Base-by-base conservation (phyloP, 2,329 filamentous ascomycete genomes). In the Curvularia sp. region DNA sequence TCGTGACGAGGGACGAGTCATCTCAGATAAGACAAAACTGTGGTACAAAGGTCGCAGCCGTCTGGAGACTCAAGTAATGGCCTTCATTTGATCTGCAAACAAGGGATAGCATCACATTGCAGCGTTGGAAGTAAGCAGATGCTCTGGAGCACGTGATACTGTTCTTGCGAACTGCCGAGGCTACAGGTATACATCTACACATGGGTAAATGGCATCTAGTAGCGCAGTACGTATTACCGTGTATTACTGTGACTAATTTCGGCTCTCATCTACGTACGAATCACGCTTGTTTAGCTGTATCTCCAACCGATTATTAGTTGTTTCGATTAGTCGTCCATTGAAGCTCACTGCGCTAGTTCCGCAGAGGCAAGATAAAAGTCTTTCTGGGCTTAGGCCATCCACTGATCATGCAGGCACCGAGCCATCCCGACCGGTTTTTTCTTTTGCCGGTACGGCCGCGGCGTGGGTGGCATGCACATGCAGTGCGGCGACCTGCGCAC, bases 361-460 rank as follows among this genome's bases (percentile, higher is more conserved):
- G 15, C 13, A 38, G n/a, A 18, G 35, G 35, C 15, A n/a, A 18
- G 35, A 38, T 8, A 18, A 38, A n/a, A 38, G 35, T 38, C 35
- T 38, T 35, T n/a, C 15, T 8, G 13, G 15, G 35, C 15, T 38
- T 38, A 38, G 35, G 13, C 13, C 15, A 42, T 22, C 18, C 15
- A 41, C 18, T 41, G n/a, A 5, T 4, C n/a, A 42, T 42, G 39
- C 20, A 55, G 49, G 51, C 51, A 26, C 38, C 47, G 53, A 49
- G 26, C 48, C 28, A 42, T 56, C 26, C 57, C 53, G 42, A 38
- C 20, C 22, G 47, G n/a, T 13, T 49, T 52, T 48, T 52, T 52
- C 20, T 43, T 51, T 46, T 31, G 30, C 55, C 28, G 43, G 35
- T 9, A 31, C 30, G 10, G 22, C 26, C 10, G 39, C 13, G 26